A percentile compares a stretch with the other conserved stretches of the same genome.
These are phyloP conservation scores for Beverwykella pulmonaria DNA, from an alignment of 495 filamentous ascomycete genomes.

Conservation along the genomic window DNA sequence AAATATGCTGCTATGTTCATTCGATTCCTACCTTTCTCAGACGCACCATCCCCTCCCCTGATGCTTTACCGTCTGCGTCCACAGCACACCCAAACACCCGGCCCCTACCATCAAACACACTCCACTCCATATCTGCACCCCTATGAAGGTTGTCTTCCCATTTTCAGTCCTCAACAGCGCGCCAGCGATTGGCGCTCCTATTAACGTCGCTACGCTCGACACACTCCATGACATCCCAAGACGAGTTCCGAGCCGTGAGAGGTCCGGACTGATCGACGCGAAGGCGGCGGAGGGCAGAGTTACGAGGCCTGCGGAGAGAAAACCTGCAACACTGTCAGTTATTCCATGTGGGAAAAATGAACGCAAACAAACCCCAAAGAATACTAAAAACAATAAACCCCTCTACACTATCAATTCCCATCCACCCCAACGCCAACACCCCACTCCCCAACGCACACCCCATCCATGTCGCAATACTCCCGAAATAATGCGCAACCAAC, in stretches of 20 bases:
- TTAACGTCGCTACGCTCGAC: constrained; percentile 26
- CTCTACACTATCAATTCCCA: constrained; percentile 22
- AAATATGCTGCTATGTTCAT: too few species aligned
- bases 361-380: constrained; percentile 30
- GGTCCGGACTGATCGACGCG: constrained; percentile 33
- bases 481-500: constrained; percentile 29
- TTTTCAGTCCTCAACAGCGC: constrained; percentile 28
- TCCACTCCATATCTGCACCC: constrained; percentile 33
- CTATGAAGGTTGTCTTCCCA: constrained; percentile 26
- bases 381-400: constrained; percentile 34
- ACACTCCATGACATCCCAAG: constrained; percentile 38
- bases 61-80: constrained; percentile 15
- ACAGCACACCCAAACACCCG: constrained; percentile 27
- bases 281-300: constrained; percentile 33
- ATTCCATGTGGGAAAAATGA: not conserved
- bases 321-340: constrained; percentile 12
- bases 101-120: constrained; percentile 27
- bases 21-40: too few species aligned
- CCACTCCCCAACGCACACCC: constrained; percentile 23
- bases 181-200: constrained; percentile 36
- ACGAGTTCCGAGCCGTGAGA: constrained; percentile 30
- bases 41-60: constrained; percentile 26
- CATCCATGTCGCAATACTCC: constrained; percentile 30
- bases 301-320: constrained; percentile 35
- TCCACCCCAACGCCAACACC: constrained; percentile 27